Evolutionary conservation across 306 rosid genomes (phyloP).

Genomic region (Ziziphus jujuba): DNA sequence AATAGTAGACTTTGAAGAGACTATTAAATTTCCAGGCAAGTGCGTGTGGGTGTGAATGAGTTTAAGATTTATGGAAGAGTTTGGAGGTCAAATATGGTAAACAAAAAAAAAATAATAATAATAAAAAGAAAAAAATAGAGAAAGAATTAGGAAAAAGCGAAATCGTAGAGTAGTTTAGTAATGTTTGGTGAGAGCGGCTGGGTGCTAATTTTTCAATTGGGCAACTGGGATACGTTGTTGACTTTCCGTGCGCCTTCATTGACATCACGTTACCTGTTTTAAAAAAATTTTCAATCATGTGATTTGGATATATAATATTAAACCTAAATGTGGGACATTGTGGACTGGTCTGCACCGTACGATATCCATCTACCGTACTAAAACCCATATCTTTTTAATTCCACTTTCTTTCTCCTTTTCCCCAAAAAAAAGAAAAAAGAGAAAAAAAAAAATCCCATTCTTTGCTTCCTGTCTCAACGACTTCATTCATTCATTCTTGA

Average conservation of each 20-base stretch:
- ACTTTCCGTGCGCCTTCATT: constrained; percentile 33
- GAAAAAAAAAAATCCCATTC: too few species aligned
- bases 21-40: constrained; percentile 58
- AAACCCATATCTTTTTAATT: constrained; percentile 29
- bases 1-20: constrained; percentile 38
- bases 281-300: constrained; percentile 38
- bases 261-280: constrained; percentile 23
- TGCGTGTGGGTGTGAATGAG: constrained; percentile 31
- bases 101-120: constrained; percentile 1
- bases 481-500: neutral
- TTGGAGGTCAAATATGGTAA: constrained; percentile 34
- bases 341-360: constrained; percentile 68
- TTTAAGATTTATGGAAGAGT: neutral
- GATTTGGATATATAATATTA: neutral
- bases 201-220: constrained; percentile 37
- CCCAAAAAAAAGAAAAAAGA: too few species aligned
- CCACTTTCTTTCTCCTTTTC: constrained; percentile 11
- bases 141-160: neutral
- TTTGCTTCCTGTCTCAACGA: neutral
- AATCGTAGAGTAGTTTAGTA: neutral
- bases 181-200: constrained; percentile 5
- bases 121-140: too few species aligned
- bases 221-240: constrained; percentile 35
- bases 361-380: constrained; percentile 57
- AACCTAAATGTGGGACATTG: constrained; percentile 34